Evolutionary conservation across 208 protist species (phyloP).

Genomic region (Trypanosoma vivax): DNA sequence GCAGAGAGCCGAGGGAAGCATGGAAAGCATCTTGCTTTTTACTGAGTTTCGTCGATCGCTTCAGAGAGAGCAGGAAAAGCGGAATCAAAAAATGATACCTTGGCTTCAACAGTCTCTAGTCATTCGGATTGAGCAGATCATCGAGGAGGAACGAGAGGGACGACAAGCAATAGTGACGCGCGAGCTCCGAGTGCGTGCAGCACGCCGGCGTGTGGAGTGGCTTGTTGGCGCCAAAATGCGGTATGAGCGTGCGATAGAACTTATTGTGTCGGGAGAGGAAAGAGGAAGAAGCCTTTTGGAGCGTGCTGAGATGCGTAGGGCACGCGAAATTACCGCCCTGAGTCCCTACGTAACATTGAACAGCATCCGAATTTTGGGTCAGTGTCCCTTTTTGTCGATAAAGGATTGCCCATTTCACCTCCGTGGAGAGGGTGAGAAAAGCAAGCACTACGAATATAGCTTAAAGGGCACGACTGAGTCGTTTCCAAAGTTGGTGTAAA

Average conservation of each 20-base stretch:
- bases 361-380: slow-evolving; percentile 8
- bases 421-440: slow-evolving; percentile 11
- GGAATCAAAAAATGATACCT: not conserved
- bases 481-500: not conserved
- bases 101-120: slow-evolving; percentile 7
- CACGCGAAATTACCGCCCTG: slow-evolving; percentile 8
- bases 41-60: slow-evolving; percentile 10
- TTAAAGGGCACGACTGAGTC: not conserved
- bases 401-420: slow-evolving; percentile 19
- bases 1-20: slow-evolving; percentile 5
- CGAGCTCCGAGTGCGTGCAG: slow-evolving; percentile 7
- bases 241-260: slow-evolving; percentile 5
- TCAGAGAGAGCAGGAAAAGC: not conserved
- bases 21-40: slow-evolving; percentile 16
- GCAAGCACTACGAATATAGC: slow-evolving; percentile 11
- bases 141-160: slow-evolving; percentile 5
- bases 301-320: slow-evolving; percentile 11
- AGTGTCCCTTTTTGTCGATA: slow-evolving; percentile 16
- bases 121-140: slow-evolving; percentile 1
- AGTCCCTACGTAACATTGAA: slow-evolving; percentile 12
- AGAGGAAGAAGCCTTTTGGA: slow-evolving; percentile 8
- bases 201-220: slow-evolving; percentile 12
- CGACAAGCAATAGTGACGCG: slow-evolving; percentile 2
- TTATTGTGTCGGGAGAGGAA: slow-evolving; percentile 7
- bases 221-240: slow-evolving; percentile 18